Conservation (phyloP, 768 basidiomycete genomes). For the Lactifluus piperatus region DNA sequence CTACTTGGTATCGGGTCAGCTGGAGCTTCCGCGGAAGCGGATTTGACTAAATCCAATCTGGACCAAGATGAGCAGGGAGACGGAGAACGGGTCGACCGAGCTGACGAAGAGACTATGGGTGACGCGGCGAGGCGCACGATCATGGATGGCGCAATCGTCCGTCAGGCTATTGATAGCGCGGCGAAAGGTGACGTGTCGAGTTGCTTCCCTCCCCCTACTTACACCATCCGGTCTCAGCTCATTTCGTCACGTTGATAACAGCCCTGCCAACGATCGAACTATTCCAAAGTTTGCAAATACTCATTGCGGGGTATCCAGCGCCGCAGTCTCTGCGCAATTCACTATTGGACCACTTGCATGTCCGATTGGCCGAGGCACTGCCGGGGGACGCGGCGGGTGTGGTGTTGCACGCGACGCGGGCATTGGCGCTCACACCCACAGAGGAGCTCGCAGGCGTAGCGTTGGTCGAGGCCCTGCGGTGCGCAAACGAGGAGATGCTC, state of each 20-base stretch:
- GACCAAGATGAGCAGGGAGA: conserved; percentile 24
- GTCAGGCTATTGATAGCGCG: conserved; percentile 67
- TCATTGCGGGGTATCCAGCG: conserved; percentile 37
- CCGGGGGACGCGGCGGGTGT: conserved; percentile 33
- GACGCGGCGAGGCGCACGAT: conserved; percentile 55
- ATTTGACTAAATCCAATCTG: conserved; percentile 20
- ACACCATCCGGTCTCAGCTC: background rate
- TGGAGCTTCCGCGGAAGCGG: background rate
- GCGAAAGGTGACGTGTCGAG: conserved; percentile 47
- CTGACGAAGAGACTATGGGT: conserved; percentile 37
- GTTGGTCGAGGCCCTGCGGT: conserved; percentile 48
- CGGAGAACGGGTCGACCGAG: conserved; percentile 26
- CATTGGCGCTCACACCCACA: conserved; percentile 5
- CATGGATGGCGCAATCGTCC: conserved; percentile 73
- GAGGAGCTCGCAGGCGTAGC: conserved; percentile 31
- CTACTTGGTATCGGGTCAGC: conserved; percentile 52
- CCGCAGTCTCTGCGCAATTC: conserved; percentile 31
- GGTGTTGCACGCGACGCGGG: conserved; percentile 33
- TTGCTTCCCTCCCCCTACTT: too few relatives aligned
- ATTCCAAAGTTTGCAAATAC: conserved; percentile 34
- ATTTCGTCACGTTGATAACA: conserved; percentile 17
- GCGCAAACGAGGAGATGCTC: conserved; percentile 42
- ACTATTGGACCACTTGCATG: conserved; percentile 38
- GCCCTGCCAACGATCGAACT: conserved; percentile 35
- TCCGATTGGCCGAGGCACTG: conserved; percentile 31